phyloP scores from a whole-genome alignment of 768 basidiomycete species.

The Suillus luteus region DNA sequence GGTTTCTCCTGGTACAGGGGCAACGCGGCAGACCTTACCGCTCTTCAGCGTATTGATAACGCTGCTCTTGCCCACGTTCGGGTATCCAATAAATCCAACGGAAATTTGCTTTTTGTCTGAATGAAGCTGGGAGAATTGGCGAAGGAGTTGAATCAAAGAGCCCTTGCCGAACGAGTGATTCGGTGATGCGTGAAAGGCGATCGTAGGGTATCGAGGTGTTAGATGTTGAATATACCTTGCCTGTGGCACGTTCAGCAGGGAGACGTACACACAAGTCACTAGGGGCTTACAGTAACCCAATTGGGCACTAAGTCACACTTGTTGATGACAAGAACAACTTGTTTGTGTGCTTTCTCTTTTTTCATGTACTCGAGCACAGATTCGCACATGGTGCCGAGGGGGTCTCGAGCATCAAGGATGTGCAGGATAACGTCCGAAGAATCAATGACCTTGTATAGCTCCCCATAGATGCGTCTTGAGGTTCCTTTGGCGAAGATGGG shows the following conservation, averaged over 20 bases:
- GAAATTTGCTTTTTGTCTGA: slow-evolving; percentile 99
- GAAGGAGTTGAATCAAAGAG: slow-evolving; percentile 92
- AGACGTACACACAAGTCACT: slow-evolving; percentile 2
- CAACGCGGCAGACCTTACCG: slow-evolving; percentile 95
- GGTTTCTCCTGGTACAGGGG: slow-evolving; percentile 97
- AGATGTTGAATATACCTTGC: slow-evolving; percentile 96
- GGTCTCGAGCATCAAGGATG: slow-evolving; percentile 93
- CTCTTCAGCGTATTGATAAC: slow-evolving; percentile 99
- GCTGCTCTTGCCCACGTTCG: slow-evolving; percentile 96
- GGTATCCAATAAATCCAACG: slow-evolving; percentile 97
- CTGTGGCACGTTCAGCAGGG: slow-evolving; percentile 39
- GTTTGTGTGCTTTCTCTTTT: slow-evolving; percentile 98
- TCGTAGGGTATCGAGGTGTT: slow-evolving; percentile 91
- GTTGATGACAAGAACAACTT: slow-evolving; percentile 94
- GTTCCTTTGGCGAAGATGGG: slow-evolving; percentile 96
- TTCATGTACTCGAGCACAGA: slow-evolving; percentile 89
- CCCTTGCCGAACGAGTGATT: slow-evolving; percentile 99
- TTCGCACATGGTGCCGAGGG: slow-evolving; percentile 92
- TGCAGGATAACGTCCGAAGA: slow-evolving; percentile 97
- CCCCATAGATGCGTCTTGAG: slow-evolving; percentile 93
- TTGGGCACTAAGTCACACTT: slow-evolving; percentile 98
- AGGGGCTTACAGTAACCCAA: slow-evolving; percentile 88
- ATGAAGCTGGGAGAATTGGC: slow-evolving; percentile 96
- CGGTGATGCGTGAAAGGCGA: slow-evolving; percentile 98
- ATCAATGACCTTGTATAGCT: slow-evolving; percentile 98